Conservation (phyloP, 2,329 filamentous ascomycete genomes). For the Tolypocladium paradoxum region DNA sequence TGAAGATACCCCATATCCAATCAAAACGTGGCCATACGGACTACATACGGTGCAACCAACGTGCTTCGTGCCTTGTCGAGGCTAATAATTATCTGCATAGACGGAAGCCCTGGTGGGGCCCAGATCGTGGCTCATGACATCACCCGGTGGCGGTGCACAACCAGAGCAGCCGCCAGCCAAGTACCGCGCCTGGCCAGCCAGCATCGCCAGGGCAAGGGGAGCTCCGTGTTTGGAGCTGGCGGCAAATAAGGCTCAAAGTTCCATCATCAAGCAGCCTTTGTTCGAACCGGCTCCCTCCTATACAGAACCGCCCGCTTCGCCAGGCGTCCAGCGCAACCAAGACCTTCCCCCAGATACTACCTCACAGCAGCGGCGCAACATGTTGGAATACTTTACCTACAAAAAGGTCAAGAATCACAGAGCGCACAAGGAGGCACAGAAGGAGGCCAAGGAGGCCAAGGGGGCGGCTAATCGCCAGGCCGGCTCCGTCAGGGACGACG, state of each 20-base stretch:
- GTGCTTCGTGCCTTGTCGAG: too few relatives aligned
- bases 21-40: neutral
- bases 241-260: neutral
- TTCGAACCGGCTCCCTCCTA: neutral
- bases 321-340: neutral
- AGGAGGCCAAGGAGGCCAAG: constrained; percentile 10
- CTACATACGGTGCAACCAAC: neutral
- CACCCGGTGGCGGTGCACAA: constrained; percentile 21
- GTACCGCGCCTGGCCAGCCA: too few relatives aligned
- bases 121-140: constrained; percentile 18
- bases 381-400: constrained; percentile 54
- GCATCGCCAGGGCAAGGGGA: too few relatives aligned
- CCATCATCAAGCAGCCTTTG: neutral
- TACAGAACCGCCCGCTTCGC: neutral
- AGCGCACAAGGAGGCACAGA: constrained; percentile 33
- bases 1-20: neutral
- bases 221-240: neutral
- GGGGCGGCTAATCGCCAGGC: constrained; percentile 7
- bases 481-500: constrained; percentile 4
- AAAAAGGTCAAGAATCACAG: constrained; percentile 53
- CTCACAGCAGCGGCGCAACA: constrained; percentile 19
- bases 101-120: neutral
- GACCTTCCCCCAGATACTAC: too few relatives aligned
- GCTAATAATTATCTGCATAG: too few relatives aligned
- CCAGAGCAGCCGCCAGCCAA: constrained; percentile 3